Percentiles rank a stretch among this genome's conserved stretches.
These are phyloP conservation scores for Petrea volubilis DNA, from an alignment of 257 asterid genomes.

Conservation along the genomic window DNA sequence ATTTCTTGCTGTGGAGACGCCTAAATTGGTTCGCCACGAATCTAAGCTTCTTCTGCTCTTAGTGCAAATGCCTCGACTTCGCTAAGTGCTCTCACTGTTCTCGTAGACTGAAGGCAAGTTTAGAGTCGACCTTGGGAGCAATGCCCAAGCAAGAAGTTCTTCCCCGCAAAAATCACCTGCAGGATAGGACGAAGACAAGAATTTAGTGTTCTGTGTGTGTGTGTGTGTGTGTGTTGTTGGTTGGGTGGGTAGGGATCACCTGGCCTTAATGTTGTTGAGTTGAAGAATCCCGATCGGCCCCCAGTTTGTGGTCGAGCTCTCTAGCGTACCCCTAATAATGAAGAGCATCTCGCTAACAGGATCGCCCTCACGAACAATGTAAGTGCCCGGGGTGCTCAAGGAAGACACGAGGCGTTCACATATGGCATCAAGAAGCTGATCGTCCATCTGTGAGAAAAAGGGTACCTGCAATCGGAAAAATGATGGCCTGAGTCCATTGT, in stretches of 20 bases:
- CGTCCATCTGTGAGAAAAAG: slow-evolving; percentile 86
- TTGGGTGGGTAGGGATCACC: slow-evolving; percentile 22
- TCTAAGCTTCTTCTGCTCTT: slow-evolving; percentile 78
- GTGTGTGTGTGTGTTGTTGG: too few relatives aligned
- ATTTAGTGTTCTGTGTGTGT: too few relatives aligned
- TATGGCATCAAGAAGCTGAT: slow-evolving; percentile 77
- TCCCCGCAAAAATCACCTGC: slow-evolving; percentile 86
- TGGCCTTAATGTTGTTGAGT: slow-evolving; percentile 58
- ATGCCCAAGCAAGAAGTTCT: slow-evolving; percentile 84
- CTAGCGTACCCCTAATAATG: slow-evolving; percentile 68
- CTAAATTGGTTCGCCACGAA: slow-evolving; percentile 84
- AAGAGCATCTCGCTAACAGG: slow-evolving; percentile 82
- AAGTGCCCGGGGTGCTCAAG: slow-evolving; percentile 68
- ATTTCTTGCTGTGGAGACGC: slow-evolving; percentile 80
- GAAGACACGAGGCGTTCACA: slow-evolving; percentile 84
- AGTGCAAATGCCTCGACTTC: slow-evolving; percentile 89
- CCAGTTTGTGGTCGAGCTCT: slow-evolving; percentile 92
- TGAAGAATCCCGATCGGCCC: slow-evolving; percentile 78
- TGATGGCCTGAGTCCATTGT: background rate
- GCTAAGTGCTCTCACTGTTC: slow-evolving; percentile 68
- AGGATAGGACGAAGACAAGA: too few relatives aligned
- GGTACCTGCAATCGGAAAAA: slow-evolving; percentile 64
- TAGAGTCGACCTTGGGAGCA: slow-evolving; percentile 60
- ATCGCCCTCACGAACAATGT: slow-evolving; percentile 92
- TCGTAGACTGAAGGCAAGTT: slow-evolving; percentile 76